Percentiles rank a stretch among this genome's conserved stretches.
These are phyloP conservation scores for Heliamphora pulchella DNA, from an alignment of 179 eudicot genomes.

Conservation along the genomic window DNA sequence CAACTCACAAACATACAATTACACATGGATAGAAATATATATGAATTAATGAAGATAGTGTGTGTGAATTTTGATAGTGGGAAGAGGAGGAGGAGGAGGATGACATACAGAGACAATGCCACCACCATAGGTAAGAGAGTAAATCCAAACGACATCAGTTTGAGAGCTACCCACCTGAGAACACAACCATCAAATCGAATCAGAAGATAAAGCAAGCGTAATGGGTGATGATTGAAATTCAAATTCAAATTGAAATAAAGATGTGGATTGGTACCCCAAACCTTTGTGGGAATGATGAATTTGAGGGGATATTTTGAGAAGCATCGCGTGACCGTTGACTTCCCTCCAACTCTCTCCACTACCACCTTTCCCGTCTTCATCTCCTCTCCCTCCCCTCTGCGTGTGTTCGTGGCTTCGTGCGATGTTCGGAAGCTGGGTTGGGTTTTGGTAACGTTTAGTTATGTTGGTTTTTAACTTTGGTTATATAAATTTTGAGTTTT, in stretches of 20 bases:
- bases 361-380: constrained; percentile 66
- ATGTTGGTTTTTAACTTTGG: no score
- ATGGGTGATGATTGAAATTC: background rate
- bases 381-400: constrained; percentile 8
- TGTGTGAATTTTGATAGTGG: background rate
- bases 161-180: constrained; percentile 63
- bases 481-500: no score
- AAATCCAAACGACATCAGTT: constrained; percentile 86
- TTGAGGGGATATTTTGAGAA: constrained; percentile 87
- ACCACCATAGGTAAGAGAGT: constrained; percentile 84
- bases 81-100: background rate
- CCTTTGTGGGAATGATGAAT: constrained; percentile 85
- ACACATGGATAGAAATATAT: background rate
- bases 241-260: background rate
- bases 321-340: constrained; percentile 66
- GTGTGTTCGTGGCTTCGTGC: no score
- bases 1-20: background rate
- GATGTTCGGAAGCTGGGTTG: no score
- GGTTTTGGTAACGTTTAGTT: no score
- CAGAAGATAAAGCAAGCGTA: background rate
- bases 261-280: constrained; percentile 7
- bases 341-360: constrained; percentile 56
- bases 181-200: background rate
- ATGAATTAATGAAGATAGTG: background rate
- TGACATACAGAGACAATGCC: constrained; percentile 81